Percentiles rank a stretch among this genome's conserved stretches.
phyloP scores from a whole-genome alignment of 2,329 filamentous ascomycete genomes.

The Diaporthe amygdali region DNA sequence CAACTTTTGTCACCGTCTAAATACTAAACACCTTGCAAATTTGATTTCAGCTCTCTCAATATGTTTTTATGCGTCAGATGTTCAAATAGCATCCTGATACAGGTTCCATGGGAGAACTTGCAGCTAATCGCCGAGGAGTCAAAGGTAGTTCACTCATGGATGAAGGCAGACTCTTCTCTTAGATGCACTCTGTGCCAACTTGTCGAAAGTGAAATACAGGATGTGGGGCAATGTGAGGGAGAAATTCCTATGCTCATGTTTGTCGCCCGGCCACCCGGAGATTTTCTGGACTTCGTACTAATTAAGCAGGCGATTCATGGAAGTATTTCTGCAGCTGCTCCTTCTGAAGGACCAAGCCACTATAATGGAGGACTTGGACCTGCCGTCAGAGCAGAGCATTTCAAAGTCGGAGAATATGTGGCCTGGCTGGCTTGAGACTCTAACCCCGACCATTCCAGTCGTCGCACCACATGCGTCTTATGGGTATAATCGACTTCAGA shows the following conservation, averaged over 20 bases:
- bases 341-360: neutral
- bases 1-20: neutral
- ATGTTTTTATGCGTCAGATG: neutral
- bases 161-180: neutral
- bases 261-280: neutral
- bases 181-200: neutral
- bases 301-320: neutral
- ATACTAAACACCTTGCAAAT: accelerated
- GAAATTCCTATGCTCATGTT: neutral
- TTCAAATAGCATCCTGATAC: neutral
- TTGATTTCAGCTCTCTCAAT: neutral
- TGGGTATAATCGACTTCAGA: neutral
- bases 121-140: neutral
- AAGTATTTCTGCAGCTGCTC: neutral
- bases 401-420: neutral
- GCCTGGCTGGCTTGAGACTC: neutral
- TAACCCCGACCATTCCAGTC: neutral
- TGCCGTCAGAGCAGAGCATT: neutral
- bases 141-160: neutral
- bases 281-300: neutral
- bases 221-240: neutral
- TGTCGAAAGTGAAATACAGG: neutral
- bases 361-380: neutral
- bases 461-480: no score
- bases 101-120: neutral